phyloP scores from a whole-genome alignment of 2,329 filamentous ascomycete genomes.

The Penicillium sp. region DNA sequence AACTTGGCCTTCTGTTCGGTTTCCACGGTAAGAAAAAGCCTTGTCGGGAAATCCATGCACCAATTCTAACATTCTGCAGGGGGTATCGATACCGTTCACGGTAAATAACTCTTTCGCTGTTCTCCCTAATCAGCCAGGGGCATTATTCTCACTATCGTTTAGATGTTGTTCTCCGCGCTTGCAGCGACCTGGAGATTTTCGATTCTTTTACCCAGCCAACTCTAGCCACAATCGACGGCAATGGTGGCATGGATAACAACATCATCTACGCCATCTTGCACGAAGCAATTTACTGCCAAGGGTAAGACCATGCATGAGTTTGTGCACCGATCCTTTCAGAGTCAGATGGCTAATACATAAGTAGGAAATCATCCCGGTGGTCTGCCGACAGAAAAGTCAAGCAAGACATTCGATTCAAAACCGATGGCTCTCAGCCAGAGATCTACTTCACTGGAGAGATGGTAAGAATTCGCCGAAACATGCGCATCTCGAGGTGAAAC shows the following conservation, averaged over 20 bases:
- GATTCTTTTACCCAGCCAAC: constrained; percentile 73
- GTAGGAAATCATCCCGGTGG: constrained; percentile 67
- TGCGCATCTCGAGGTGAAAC: neutral
- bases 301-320: constrained; percentile 34
- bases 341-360: neutral
- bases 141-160: constrained; percentile 3
- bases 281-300: constrained; percentile 82
- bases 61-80: constrained; percentile 39
- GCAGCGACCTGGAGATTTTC: constrained; percentile 72
- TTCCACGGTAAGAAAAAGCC: constrained; percentile 57
- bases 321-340: neutral
- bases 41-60: neutral
- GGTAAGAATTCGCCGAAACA: constrained; percentile 40
- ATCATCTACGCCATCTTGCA: constrained; percentile 86
- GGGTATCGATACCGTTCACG: constrained; percentile 72
- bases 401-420: constrained; percentile 48
- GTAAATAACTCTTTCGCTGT: constrained; percentile 31
- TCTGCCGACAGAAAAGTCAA: constrained; percentile 57
- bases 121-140: neutral
- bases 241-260: constrained; percentile 69
- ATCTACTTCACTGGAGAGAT: constrained; percentile 90
- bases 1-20: constrained; percentile 76
- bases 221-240: constrained; percentile 66
- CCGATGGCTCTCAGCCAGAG: constrained; percentile 48
- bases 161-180: constrained; percentile 68